These are phyloP conservation scores for Exsudoporus frostii DNA, from an alignment of 768 basidiomycete species.

Conservation along the genomic window DNA sequence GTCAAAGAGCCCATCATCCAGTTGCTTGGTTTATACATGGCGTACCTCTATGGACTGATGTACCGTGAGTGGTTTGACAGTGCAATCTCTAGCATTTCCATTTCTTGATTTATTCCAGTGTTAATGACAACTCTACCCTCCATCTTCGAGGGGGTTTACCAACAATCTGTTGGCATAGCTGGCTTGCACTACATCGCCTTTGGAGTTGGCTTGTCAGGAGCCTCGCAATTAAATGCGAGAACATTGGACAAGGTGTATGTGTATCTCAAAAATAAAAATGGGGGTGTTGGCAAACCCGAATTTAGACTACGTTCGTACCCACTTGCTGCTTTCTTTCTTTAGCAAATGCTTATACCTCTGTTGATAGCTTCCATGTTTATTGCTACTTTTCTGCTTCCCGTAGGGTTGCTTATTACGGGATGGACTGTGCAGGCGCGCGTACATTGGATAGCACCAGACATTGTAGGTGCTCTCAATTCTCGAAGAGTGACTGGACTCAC, in stretches of 20 bases:
- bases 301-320: conserved; percentile 43
- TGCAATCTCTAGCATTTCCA: background rate
- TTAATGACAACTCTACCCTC: conserved; percentile 63
- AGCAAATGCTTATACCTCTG: conserved; percentile 1
- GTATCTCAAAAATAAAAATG: conserved; percentile 48
- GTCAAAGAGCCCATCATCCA: conserved; percentile 62
- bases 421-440: conserved; percentile 59
- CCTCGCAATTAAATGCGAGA: conserved; percentile 54
- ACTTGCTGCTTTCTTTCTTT: background rate
- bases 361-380: conserved; percentile 54
- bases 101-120: conserved; percentile 38
- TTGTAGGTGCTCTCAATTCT: conserved; percentile 39
- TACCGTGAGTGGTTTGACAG: conserved; percentile 42
- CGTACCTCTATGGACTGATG: conserved; percentile 61
- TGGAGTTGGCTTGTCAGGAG: conserved; percentile 54
- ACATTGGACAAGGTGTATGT: conserved; percentile 55
- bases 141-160: conserved; percentile 56
- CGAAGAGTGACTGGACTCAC: background rate
- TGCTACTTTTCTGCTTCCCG: conserved; percentile 56
- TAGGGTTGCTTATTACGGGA: conserved; percentile 66
- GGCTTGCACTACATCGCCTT: conserved; percentile 72
- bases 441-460: conserved; percentile 70
- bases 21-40: conserved; percentile 64
- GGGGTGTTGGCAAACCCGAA: conserved; percentile 54
- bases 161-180: conserved; percentile 52